Evolutionary conservation across 768 basidiomycete species (phyloP).

Genomic region (Leccinum truebloodii): DNA sequence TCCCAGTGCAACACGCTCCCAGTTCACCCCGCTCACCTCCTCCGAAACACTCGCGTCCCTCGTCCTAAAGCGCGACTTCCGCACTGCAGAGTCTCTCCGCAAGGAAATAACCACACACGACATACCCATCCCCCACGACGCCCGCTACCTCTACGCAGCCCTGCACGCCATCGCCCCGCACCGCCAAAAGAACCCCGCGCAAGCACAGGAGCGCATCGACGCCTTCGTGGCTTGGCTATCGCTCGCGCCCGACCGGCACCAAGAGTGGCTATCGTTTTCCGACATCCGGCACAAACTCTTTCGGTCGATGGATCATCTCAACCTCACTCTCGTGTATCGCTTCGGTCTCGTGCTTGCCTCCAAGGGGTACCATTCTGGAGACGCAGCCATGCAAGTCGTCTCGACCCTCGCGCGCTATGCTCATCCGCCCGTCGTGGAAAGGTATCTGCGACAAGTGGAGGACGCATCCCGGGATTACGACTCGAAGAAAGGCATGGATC

Average conservation of each 20-base stretch:
- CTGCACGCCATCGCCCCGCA: conserved; percentile 30
- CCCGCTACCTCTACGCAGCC: conserved; percentile 41
- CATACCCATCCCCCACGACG: conserved; percentile 35
- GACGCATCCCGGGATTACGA: too few species aligned
- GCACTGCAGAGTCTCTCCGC: conserved; percentile 12
- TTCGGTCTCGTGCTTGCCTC: conserved; percentile 45
- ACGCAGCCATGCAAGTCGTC: too few species aligned
- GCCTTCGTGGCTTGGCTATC: conserved; percentile 45
- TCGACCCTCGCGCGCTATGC: too few species aligned
- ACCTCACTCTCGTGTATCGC: conserved; percentile 39
- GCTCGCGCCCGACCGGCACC: conserved; percentile 39
- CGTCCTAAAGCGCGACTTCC: conserved; percentile 22
- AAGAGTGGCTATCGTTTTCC: conserved; percentile 18
- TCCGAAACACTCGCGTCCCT: conserved; percentile 26
- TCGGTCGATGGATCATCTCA: conserved; percentile 26
- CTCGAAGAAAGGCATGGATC: too few species aligned
- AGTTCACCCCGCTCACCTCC: conserved; percentile 26
- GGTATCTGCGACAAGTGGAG: too few species aligned
- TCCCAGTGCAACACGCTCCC: not conserved
- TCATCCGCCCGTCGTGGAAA: too few species aligned
- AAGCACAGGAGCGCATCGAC: conserved; percentile 2
- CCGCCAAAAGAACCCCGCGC: conserved; percentile 9
- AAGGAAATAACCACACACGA: conserved; percentile 40
- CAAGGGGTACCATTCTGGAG: conserved; percentile 42
- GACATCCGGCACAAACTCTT: conserved; percentile 37